Evolutionary conservation across 441 rosid species (phyloP).

Genomic region (Capsella rubella): DNA sequence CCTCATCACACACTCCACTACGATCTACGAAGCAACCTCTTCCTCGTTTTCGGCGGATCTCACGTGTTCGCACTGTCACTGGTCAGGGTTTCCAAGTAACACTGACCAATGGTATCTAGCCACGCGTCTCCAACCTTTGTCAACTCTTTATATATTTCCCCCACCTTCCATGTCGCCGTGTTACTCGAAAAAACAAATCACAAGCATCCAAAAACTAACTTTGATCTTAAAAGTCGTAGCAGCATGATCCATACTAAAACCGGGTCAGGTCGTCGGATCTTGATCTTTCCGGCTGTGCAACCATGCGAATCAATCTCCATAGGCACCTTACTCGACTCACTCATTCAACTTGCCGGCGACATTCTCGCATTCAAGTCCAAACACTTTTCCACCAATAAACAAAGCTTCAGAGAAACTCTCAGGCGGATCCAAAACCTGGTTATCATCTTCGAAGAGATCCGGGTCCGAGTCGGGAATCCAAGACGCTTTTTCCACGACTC

Average conservation of each 20-base stretch:
- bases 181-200: slow-evolving; percentile 8
- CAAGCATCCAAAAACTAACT: slow-evolving; percentile 29
- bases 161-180: not conserved
- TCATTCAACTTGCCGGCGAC: slow-evolving; percentile 51
- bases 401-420: slow-evolving; percentile 54
- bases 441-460: slow-evolving; percentile 65
- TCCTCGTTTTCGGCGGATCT: slow-evolving; percentile 26
- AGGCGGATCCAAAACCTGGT: slow-evolving; percentile 60
- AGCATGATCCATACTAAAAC: slow-evolving; percentile 24
- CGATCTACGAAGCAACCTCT: slow-evolving; percentile 39
- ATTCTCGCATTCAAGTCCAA: slow-evolving; percentile 52
- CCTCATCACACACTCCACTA: slow-evolving; percentile 42
- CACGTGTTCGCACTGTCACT: slow-evolving; percentile 33
- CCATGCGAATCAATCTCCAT: slow-evolving; percentile 68
- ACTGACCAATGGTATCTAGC: not conserved
- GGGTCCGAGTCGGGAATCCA: slow-evolving; percentile 47
- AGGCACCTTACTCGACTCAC: slow-evolving; percentile 59
- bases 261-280: slow-evolving; percentile 57
- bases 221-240: slow-evolving; percentile 9
- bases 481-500: slow-evolving; percentile 44
- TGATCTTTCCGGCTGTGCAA: slow-evolving; percentile 72
- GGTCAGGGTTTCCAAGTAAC: slow-evolving; percentile 40
- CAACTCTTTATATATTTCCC: slow-evolving; percentile 24
- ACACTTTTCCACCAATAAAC: slow-evolving; percentile 59
- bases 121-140: slow-evolving; percentile 31